These are phyloP conservation scores for Stachybotrys elegans DNA, from an alignment of 2,329 filamentous ascomycete species.

Conservation along the genomic window DNA sequence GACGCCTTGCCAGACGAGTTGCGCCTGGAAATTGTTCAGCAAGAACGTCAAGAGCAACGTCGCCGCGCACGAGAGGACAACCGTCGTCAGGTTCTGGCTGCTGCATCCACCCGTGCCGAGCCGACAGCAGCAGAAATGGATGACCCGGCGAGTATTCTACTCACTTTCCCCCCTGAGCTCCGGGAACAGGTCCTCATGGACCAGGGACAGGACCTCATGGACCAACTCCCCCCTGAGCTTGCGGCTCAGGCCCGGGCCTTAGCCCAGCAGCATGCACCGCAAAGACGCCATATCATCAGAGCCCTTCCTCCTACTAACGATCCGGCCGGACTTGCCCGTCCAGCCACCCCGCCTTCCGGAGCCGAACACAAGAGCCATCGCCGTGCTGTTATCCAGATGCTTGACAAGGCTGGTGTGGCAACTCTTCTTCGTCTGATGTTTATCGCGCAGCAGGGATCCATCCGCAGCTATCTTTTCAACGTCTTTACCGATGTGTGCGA, in stretches of 20 bases:
- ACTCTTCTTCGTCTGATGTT: constrained; percentile 99
- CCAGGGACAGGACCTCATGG: constrained; percentile 82
- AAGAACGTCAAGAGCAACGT: constrained; percentile 84
- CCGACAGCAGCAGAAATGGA: constrained; percentile 71
- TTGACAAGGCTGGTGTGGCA: constrained; percentile 92
- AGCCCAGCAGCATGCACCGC: constrained; percentile 33
- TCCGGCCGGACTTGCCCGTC: neutral
- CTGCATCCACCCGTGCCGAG: constrained; percentile 42
- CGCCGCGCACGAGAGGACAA: constrained; percentile 80
- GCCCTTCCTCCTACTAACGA: constrained; percentile 18
- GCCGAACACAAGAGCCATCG: constrained; percentile 62
- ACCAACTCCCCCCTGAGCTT: constrained; percentile 78
- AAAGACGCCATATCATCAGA: constrained; percentile 23
- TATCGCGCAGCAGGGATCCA: constrained; percentile 83
- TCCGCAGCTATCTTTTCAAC: constrained; percentile 76
- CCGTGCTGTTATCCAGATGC: constrained; percentile 86
- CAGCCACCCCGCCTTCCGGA: constrained; percentile 33
- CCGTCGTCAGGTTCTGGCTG: constrained; percentile 57
- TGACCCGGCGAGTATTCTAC: constrained; percentile 83
- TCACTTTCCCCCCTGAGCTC: constrained; percentile 79
- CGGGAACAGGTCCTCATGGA: constrained; percentile 86
- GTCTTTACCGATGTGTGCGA: constrained; percentile 90
- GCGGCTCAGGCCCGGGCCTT: constrained; percentile 79
- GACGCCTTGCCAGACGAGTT: constrained; percentile 89
- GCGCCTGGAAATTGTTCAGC: constrained; percentile 82